Base-by-base conservation (phyloP, 768 basidiomycete species). In the Phylloporus sp. region DNA sequence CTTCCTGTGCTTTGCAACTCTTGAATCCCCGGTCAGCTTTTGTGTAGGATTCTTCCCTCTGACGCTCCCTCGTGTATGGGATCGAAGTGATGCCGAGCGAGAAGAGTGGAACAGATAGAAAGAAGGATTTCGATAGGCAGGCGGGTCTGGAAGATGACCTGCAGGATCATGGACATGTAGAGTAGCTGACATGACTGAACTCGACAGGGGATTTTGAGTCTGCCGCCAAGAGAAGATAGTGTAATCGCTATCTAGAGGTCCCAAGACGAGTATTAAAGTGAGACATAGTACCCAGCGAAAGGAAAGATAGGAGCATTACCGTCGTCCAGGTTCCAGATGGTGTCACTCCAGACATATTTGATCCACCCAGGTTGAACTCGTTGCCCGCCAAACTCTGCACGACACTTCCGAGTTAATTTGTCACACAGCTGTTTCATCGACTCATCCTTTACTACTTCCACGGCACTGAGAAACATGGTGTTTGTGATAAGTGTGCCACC, bases 311-410 rank as follows among this genome's bases (percentile, higher is more conserved):
- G 23, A 26, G 14, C 63, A 70, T 58, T 58, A 86, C 92, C 92
- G 59, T 97, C 93, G 61, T 95, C 90, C 10, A 97, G 69, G 59
- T 87, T 86, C 89, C 89, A 96, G 39, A 89, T 64, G 0, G 80
- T 71, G 13, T 81, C 79, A 53, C 82, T 81, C 72, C 80, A 93
- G 51, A 86, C 79, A 61, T 97, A 97, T 58, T 92, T 90, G 38
- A 95, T 70, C 80, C 90, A 91, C 28, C 87, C 86, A 14, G 85
- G 73, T 24, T 80, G 82, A 17, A 92, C 79, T 17, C 78, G 77
- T 49, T 78, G 69, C 15, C 78, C 78, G 44, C 73, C 68, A 58
- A 82, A 82, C 18, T 79, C 79, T 1, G 73, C 72, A 34, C 75
- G 72, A 1, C 71, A 58, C 65, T 90, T 92, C 50, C 79, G 71